Conservation (phyloP, 192 early-diverging fungal species). For the Backusella mclennaniae region DNA sequence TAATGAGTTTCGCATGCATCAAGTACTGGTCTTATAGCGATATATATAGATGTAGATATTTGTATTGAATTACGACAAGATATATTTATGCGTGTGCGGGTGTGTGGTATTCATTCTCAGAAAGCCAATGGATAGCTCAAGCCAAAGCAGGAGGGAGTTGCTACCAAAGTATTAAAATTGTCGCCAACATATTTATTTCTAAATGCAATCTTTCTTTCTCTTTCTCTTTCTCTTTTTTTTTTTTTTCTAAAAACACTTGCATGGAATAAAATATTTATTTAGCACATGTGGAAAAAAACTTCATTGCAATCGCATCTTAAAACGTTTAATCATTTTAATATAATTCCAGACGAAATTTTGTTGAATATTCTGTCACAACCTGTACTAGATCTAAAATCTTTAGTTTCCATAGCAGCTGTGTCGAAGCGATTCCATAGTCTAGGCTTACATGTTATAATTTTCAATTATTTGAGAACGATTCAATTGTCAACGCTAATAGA, state of each 20-base stretch:
- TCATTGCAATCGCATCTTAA: neutral
- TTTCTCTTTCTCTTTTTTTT: neutral
- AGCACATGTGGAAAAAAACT: neutral
- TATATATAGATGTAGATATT: neutral
- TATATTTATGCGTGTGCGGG: no score
- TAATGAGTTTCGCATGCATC: neutral
- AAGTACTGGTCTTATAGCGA: neutral
- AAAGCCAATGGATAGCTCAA: neutral
- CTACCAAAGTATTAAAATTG: neutral
- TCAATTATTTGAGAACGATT: neutral
- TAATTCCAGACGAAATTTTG: neutral
- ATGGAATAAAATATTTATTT: neutral
- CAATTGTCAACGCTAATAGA: neutral
- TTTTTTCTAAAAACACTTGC: neutral
- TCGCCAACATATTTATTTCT: neutral
- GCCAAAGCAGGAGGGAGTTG: neutral
- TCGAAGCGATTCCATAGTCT: neutral
- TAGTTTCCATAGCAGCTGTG: neutral
- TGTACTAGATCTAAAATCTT: neutral
- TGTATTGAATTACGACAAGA: no score
- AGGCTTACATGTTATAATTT: neutral
- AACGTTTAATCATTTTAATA: neutral
- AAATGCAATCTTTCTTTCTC: neutral
- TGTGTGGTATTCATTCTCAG: neutral
- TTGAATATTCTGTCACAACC: neutral